Conservation (phyloP, 306 rosid genomes). For the Biancaea sappan region DNA sequence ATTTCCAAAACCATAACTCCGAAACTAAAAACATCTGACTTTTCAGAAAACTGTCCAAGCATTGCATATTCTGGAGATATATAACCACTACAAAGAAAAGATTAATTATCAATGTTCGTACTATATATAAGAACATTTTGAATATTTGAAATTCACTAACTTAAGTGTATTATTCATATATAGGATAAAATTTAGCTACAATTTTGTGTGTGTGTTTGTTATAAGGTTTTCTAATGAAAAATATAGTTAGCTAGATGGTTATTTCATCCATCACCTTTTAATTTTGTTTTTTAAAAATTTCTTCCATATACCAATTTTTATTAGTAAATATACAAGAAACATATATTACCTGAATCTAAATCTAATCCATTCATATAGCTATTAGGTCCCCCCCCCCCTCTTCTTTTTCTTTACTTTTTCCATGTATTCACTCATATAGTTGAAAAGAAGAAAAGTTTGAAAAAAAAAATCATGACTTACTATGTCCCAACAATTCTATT, state of each 20-base stretch:
- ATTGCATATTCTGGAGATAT: slow-evolving; percentile 3
- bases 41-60: neutral
- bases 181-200: no score
- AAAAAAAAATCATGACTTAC: neutral
- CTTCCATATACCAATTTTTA: no score
- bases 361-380: no score
- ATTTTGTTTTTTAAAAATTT: no score
- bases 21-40: neutral
- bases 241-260: no score
- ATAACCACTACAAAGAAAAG: neutral
- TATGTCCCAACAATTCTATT: neutral
- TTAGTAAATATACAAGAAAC: no score
- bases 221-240: no score
- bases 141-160: neutral
- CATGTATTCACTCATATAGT: neutral
- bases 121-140: neutral
- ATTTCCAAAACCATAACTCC: neutral
- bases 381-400: neutral
- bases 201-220: no score
- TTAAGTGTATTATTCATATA: neutral
- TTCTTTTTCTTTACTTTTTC: neutral
- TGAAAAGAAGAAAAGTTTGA: neutral
- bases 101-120: neutral
- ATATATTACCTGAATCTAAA: no score
- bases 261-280: no score